Conservation (phyloP, 106 monocot species). For the Ottelia alismoides region DNA sequence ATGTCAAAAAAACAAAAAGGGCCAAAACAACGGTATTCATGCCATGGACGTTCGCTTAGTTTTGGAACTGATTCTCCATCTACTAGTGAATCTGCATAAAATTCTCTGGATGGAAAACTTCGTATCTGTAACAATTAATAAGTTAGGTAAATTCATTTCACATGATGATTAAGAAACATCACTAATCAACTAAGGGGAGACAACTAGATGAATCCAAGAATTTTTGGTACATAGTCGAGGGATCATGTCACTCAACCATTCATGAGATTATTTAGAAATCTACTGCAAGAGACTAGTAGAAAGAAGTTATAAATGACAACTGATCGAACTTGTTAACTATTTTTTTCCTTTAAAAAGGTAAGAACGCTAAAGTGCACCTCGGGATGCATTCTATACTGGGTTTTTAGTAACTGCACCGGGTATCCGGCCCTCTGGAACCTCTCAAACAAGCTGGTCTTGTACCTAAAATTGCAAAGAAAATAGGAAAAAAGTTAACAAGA, state of each 20-base stretch:
- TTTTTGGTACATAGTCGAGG: no score
- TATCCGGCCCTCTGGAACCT: conserved; percentile 93
- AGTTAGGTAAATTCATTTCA: neutral
- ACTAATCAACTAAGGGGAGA: neutral
- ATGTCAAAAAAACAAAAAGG: conserved; percentile 92
- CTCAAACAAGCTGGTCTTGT: conserved; percentile 88
- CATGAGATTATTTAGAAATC: neutral
- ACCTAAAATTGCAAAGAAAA: conserved; percentile 29
- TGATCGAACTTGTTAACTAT: no score
- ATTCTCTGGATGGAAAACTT: conserved; percentile 88
- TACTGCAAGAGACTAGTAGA: no score
- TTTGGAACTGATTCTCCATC: conserved; percentile 57
- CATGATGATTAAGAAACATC: no score
- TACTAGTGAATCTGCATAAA: conserved; percentile 61
- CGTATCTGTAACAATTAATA: conserved; percentile 50
- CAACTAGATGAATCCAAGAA: no score
- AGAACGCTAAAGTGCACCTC: no score
- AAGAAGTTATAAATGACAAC: no score
- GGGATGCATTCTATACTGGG: conserved; percentile 98
- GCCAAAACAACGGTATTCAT: conserved; percentile 73
- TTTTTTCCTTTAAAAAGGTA: no score
- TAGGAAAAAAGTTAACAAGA: neutral
- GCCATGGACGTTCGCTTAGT: conserved; percentile 55
- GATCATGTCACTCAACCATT: neutral
- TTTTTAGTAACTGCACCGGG: conserved; percentile 94